Evolutionary conservation across 176 grass and related monocot species (phyloP), one percentile per base, ranked within the genome.

Genomic region (Typha latifolia): DNA sequence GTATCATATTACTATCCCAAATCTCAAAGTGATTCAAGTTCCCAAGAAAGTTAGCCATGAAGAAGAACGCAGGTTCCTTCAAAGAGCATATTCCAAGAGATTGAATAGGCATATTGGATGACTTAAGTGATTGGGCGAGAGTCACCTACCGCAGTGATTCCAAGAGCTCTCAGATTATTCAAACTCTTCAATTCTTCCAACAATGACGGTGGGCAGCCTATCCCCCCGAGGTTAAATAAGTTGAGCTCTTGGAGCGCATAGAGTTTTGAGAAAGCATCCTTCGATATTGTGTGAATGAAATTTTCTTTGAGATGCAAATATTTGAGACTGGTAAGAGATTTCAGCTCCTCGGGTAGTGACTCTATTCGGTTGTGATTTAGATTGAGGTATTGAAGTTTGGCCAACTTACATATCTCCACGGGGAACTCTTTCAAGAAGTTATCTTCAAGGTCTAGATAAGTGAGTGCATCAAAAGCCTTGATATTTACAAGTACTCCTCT

Each of bases 381-480:
- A 48, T 83, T 77, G 14, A 83, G 68, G 37, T 77, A 53, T 14
- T 72, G 74, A 7, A 83, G 23, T 21, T 68, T 52, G 34, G 51
- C 62, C 3, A 83, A 43, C 18, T 67, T 50, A 49, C 61, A 64
- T 32, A 83, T 78, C n/a, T 70, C 80, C 2, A 16, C 29, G 1
- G 80, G 74, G 55, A 83, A 51, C 1, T 32, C 48, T 13, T 8
- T 51, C 12, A 83, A 24, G 12, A 7, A 63, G 16, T 62, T 72
- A 24, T 14, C 5, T 5, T 72, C 72, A 50, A 83, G 51, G 62
- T 83, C 80, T 16, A 83, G 27, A 12, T 69, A 81, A 32, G 23
- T 62, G 1, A 81, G 29, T 27, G 66, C 47, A 61, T 48, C 19
- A 0, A 75, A 48, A 64, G 23, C 14, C 16, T 12, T 19, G 8